Evolutionary conservation across 169 alveolate genomes (phyloP).

Genomic region (Plasmodium gallinaceum): DNA sequence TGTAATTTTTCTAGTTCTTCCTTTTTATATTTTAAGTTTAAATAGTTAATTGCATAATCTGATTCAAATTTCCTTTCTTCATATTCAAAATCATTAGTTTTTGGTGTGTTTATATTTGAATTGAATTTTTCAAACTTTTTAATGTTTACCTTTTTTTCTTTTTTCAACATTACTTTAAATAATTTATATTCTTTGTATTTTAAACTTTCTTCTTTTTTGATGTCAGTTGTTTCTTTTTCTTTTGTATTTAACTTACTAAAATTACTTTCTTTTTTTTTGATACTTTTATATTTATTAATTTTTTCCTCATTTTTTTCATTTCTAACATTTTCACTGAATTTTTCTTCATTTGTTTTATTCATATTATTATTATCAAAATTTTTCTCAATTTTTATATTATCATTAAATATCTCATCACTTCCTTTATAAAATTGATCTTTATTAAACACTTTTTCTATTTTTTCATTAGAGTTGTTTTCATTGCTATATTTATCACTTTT

Average conservation of each 20-base stretch:
- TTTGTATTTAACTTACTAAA: not conserved
- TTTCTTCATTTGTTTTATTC: not conserved
- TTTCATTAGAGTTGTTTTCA: not conserved
- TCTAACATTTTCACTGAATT: not conserved
- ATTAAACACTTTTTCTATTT: not conserved
- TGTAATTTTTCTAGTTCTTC: conserved; percentile 26
- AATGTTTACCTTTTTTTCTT: conserved; percentile 9
- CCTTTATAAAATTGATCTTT: too few species aligned
- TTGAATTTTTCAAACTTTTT: not conserved
- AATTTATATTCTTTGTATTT: not conserved
- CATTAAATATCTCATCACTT: too few species aligned
- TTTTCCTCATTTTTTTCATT: not conserved
- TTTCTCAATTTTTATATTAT: not conserved
- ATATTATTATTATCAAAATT: not conserved
- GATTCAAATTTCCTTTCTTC: conserved; percentile 17
- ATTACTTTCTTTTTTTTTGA: not conserved
- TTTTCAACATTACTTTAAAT: conserved; percentile 2
- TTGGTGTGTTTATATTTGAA: not conserved
- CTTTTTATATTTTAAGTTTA: conserved; percentile 29
- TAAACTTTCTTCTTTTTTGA: not conserved
- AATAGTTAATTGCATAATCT: conserved; percentile 32
- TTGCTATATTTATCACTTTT: not conserved
- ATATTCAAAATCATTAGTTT: not conserved
- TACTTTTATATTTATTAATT: not conserved
- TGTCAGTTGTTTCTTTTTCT: not conserved